Evolutionary conservation across 768 basidiomycete species (phyloP), one percentile per base, ranked within the genome.

Genomic region (Russula sp.): DNA sequence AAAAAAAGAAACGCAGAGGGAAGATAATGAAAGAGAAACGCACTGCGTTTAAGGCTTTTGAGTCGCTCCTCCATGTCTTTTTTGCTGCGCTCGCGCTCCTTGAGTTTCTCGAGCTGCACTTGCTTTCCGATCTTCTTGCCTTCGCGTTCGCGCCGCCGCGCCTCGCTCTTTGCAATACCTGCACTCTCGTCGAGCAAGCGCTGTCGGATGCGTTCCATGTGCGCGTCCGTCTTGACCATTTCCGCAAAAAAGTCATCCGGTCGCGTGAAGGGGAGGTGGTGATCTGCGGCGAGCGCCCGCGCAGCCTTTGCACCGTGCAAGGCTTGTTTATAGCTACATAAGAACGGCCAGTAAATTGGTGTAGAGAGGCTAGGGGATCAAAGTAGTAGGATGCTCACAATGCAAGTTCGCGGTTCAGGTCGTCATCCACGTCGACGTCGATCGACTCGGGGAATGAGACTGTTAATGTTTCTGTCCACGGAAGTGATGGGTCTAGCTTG

Each of bases 51-150:
- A 65, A 98, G 82, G 7, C 85, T 84, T 70, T 93, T 88, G 25
- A 94, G 77, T 45, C 86, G 78, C 68, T 95, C 93, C 60, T 88
- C 87, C 81, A 96, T 87, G 36, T 93, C 90, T 77, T 95, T 97
- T 80, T 94, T 95, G 60, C 85, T 83, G 70, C 78, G 81, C 73
- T 94, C 88, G 48, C 96, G 78, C 77, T 96, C 92, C 72, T 93
- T 91, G 66, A 92, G 79, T 73, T 94, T 94, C 77, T 98, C 95
- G 41, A 90, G 75, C 75, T 99, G 97, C 11, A 98, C 93, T 73
- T 98, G 92, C 74, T 98, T 99, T 29, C 96, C 96, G 70, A 92
- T 97, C 79, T 98, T 98, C 79, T 98, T 98, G 58, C 93, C 88
- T 69, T 97, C 90, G 49, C 97, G 81, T 73, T 98, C 91, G 68